Percentiles rank a stretch among this genome's conserved stretches.
phyloP scores from a whole-genome alignment of 176 grass and related monocot genomes.

The Alloteropsis semialata region DNA sequence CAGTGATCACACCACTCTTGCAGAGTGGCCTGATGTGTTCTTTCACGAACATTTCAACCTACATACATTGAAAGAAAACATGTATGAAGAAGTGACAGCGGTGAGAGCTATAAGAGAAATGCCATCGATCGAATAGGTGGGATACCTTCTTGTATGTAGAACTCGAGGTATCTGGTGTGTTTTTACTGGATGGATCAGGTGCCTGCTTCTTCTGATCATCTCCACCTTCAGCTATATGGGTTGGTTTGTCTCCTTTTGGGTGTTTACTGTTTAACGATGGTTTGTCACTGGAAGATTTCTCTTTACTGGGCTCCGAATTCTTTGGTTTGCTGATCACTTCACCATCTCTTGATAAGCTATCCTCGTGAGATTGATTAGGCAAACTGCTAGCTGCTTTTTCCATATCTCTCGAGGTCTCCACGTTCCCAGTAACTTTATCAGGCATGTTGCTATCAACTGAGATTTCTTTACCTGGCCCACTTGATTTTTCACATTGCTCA shows the following conservation, averaged over 20 bases:
- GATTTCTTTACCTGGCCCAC: constrained; percentile 27
- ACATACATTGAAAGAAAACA: not conserved
- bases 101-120: not conserved
- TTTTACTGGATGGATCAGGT: constrained; percentile 26
- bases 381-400: not conserved
- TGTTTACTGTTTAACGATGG: constrained; percentile 13
- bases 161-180: constrained; percentile 33
- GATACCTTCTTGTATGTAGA: constrained; percentile 91
- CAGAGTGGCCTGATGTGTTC: constrained; percentile 94
- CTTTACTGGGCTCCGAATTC: constrained; percentile 26
- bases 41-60: constrained; percentile 86
- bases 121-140: not conserved
- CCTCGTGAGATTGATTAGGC: constrained; percentile 10
- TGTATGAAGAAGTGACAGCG: not conserved
- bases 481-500: not conserved
- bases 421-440: constrained; percentile 18
- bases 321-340: constrained; percentile 31
- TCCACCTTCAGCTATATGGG: constrained; percentile 23
- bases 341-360: constrained; percentile 13
- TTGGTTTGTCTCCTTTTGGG: constrained; percentile 22
- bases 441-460: constrained; percentile 2
- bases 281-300: constrained; percentile 23
- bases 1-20: constrained; percentile 84
- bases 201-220: constrained; percentile 40
- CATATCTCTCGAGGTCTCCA: constrained; percentile 11